Evolutionary conservation across 2,329 filamentous ascomycete genomes (phyloP).

Genomic region (Didymella pinodella): DNA sequence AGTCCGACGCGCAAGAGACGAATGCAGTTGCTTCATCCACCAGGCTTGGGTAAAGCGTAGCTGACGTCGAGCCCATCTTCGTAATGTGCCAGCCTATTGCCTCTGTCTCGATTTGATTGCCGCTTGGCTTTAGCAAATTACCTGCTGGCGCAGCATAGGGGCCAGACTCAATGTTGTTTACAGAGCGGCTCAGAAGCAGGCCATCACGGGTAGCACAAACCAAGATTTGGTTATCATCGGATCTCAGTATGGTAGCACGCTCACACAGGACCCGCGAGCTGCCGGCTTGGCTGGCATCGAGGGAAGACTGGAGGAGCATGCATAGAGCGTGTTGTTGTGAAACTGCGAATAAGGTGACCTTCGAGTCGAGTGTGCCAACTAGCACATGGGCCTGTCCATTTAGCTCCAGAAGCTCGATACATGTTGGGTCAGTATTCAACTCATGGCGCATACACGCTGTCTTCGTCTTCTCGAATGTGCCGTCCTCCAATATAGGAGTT

Average conservation of each 20-base stretch:
- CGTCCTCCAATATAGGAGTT: slow-evolving; percentile 27
- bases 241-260: slow-evolving; percentile 36
- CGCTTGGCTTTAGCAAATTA: neutral
- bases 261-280: slow-evolving; percentile 39
- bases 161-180: neutral
- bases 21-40: slow-evolving; percentile 43
- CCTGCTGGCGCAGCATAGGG: neutral
- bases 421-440: slow-evolving; percentile 44
- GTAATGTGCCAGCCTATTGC: slow-evolving; percentile 19
- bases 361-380: slow-evolving; percentile 41
- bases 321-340: slow-evolving; percentile 13
- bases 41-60: slow-evolving; percentile 32
- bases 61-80: slow-evolving; percentile 43
- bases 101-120: neutral
- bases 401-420: slow-evolving; percentile 42
- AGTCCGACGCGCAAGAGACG: slow-evolving; percentile 50
- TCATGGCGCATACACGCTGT: slow-evolving; percentile 18
- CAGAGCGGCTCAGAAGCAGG: slow-evolving; percentile 29
- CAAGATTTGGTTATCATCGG: slow-evolving; percentile 25
- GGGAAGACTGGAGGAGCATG: slow-evolving; percentile 22
- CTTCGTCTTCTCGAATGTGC: slow-evolving; percentile 23
- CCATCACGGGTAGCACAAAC: slow-evolving; percentile 51
- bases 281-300: slow-evolving; percentile 10
- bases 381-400: slow-evolving; percentile 32
- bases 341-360: slow-evolving; percentile 35